These are phyloP conservation scores for Nepenthes alata DNA, from an alignment of 179 eudicot genomes.

Conservation along the genomic window DNA sequence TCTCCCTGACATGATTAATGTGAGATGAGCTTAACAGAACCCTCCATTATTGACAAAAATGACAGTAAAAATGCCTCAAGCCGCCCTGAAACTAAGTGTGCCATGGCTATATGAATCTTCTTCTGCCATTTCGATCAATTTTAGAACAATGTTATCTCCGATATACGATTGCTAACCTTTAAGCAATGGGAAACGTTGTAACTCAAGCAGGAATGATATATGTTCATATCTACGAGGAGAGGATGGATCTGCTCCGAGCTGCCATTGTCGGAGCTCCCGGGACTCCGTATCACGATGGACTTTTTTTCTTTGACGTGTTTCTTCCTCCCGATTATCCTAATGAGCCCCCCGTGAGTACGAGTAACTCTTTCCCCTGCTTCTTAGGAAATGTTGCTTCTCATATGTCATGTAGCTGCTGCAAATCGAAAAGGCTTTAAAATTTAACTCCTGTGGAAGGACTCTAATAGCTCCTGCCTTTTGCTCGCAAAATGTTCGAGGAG, in stretches of 20 bases:
- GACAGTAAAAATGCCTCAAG: too few relatives aligned
- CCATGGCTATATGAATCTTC: too few relatives aligned
- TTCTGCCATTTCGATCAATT: too few relatives aligned
- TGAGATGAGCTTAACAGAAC: too few relatives aligned
- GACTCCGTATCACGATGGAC: constrained; percentile 89
- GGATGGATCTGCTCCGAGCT: constrained; percentile 82
- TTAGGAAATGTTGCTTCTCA: neutral
- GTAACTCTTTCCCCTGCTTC: neutral
- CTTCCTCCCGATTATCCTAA: constrained; percentile 87
- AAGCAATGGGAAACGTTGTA: neutral
- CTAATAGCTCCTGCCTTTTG: too few relatives aligned
- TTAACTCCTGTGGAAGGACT: too few relatives aligned
- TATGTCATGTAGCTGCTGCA: too few relatives aligned
- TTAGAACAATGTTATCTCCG: too few relatives aligned
- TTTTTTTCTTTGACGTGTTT: constrained; percentile 77
- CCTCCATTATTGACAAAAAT: too few relatives aligned
- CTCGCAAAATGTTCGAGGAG: too few relatives aligned
- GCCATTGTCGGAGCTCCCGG: constrained; percentile 76
- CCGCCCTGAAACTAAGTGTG: too few relatives aligned
- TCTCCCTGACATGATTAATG: neutral
- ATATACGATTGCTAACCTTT: neutral
- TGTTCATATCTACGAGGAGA: constrained; percentile 80
- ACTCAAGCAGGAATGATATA: constrained; percentile 48
- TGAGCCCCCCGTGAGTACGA: constrained; percentile 80
- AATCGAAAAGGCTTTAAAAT: too few relatives aligned